Base-by-base conservation (phyloP, 1,284 basidiomycete genomes). In the Rhodotorula sp. region DNA sequence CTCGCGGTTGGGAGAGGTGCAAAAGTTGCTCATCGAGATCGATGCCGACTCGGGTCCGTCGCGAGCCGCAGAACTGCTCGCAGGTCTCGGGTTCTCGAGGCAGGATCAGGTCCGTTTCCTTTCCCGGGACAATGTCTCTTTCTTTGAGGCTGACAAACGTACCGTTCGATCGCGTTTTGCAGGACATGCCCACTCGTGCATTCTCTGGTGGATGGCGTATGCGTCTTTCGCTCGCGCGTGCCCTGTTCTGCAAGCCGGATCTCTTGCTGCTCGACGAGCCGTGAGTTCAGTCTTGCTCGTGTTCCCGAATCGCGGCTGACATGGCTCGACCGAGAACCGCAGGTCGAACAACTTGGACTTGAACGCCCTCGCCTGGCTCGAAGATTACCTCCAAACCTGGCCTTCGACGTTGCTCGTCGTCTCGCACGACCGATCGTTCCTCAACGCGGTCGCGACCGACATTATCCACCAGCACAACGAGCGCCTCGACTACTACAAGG, bases 371-470 rank as follows among this genome's bases (percentile, higher is more conserved):
- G 75, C 75, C n/a, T 83, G 67, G 85, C 81, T 86, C 48, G 85
- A 97, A 85, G 94, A 97, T 80, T 99, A 99, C 82, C 87, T 99
- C 23, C 95, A 96, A 81, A 97, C 93, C 7, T 99, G 97, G 95
- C 84, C 89, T 2, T 91, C 92, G 62, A 98, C 96, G 0, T 85
- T 99, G 26, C 88, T 99, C 52, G 95, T 98, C 57, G 97, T 99
- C 48, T 97, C 96, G 71, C 97, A 99, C 87, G 97, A 99, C 83
- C 90, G 97, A 80, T 92, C 96, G 46, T 99, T 99, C 88, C 85
- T 99, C 86, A 95, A 99, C 83, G 91, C 92, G 39, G 70, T 74
- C 68, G 78, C 77, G 31, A 83, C 82, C 51, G 81, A 83, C 73
- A 98, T 99, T 78, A 89, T 99, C 51, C 94, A 98, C 82, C 93